A percentile compares a stretch with the other conserved stretches of the same genome.
Evolutionary conservation across 2,329 filamentous ascomycete species (phyloP).

Genomic region (Amauroascus niger): DNA sequence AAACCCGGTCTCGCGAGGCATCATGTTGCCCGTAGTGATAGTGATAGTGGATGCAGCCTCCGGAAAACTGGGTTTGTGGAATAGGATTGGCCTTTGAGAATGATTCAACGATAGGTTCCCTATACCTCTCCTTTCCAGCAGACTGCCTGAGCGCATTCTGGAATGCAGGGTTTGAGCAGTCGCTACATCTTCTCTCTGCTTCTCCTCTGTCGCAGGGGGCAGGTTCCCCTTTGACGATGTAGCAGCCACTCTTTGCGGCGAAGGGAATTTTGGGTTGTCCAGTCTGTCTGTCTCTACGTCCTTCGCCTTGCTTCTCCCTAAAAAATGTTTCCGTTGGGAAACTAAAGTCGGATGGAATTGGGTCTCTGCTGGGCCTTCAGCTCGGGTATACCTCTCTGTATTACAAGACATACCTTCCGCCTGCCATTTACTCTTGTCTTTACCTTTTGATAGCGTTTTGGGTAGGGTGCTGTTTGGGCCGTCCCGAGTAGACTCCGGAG

Average conservation of each 20-base stretch:
- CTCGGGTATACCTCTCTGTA: background rate
- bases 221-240: background rate
- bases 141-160: background rate
- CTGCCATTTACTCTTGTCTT: background rate
- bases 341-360: constrained; percentile 23
- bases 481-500: constrained; percentile 25
- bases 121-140: background rate
- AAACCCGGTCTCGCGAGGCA: constrained; percentile 13
- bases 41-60: constrained; percentile 32
- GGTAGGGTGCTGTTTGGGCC: constrained; percentile 26
- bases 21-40: constrained; percentile 30
- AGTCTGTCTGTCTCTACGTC: background rate
- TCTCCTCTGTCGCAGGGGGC: background rate
- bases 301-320: constrained; percentile 17
- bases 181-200: background rate
- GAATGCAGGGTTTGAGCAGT: background rate
- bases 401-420: background rate
- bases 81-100: background rate
- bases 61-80: constrained; percentile 1
- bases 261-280: constrained; percentile 1
- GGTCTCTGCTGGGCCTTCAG: constrained; percentile 24
- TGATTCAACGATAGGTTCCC: background rate
- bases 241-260: constrained; percentile 9
- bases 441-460: constrained; percentile 13
- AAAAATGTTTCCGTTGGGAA: constrained; percentile 20